phyloP scores from a whole-genome alignment of 805 yeast species.

The Sugiyamaella lignohabitans region DNA sequence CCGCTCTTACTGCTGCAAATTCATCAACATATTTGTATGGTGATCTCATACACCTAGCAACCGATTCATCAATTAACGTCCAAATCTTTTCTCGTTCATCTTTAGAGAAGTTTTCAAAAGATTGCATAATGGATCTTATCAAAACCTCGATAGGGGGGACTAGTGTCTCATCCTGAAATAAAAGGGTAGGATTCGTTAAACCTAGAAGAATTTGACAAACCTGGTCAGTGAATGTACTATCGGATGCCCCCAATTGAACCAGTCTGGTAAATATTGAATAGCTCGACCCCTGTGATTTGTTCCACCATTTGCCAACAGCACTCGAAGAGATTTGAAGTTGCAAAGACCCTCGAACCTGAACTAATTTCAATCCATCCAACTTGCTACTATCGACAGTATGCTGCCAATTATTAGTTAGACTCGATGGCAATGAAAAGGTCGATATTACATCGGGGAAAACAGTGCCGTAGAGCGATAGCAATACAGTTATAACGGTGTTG shows the following conservation, averaged over 20 bases:
- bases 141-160: constrained; percentile 53
- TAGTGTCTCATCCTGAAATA: constrained; percentile 46
- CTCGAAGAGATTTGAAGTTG: constrained; percentile 7
- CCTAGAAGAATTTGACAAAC: constrained; percentile 44
- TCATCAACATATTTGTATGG: constrained; percentile 83
- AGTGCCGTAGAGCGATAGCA: constrained; percentile 4
- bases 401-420: constrained; percentile 7
- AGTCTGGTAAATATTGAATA: constrained; percentile 64
- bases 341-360: constrained; percentile 5
- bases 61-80: constrained; percentile 66
- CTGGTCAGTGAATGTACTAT: constrained; percentile 35
- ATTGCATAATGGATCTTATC: constrained; percentile 39
- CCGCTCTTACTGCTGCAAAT: constrained; percentile 25
- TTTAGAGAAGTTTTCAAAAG: constrained; percentile 1
- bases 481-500: background rate
- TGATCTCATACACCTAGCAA: constrained; percentile 59
- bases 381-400: constrained; percentile 2
- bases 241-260: constrained; percentile 43
- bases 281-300: constrained; percentile 36
- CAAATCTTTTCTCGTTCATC: constrained; percentile 39
- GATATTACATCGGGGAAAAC: constrained; percentile 7
- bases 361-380: constrained; percentile 23
- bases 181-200: constrained; percentile 45
- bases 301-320: constrained; percentile 73
- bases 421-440: constrained; percentile 4